Conservation (phyloP, 768 basidiomycete genomes). For the Lanmaoa rubissima region DNA sequence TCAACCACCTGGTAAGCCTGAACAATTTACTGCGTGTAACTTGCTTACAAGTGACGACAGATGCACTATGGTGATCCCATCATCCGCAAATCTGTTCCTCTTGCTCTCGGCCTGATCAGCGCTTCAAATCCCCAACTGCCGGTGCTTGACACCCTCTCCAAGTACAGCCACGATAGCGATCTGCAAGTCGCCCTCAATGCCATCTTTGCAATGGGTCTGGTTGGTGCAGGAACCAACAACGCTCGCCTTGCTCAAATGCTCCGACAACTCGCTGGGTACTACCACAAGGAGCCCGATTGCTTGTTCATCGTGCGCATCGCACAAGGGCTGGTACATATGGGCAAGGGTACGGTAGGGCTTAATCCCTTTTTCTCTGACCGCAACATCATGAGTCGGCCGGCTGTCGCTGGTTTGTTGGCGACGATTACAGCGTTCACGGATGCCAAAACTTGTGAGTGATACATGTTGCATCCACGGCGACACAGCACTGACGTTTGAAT, state of each 20-base stretch:
- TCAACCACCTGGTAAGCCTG: slow-evolving; percentile 86
- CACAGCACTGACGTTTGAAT: slow-evolving; percentile 1
- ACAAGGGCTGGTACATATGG: slow-evolving; percentile 98
- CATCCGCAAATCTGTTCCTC: slow-evolving; percentile 89
- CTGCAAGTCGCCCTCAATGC: slow-evolving; percentile 95
- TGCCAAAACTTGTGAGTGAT: slow-evolving; percentile 81
- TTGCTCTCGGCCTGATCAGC: slow-evolving; percentile 92
- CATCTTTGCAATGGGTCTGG: slow-evolving; percentile 97
- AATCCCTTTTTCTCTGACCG: slow-evolving; percentile 97
- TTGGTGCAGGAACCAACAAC: slow-evolving; percentile 99
- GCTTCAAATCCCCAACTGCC: slow-evolving; percentile 94
- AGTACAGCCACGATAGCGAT: slow-evolving; percentile 99
- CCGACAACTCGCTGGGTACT: slow-evolving; percentile 95
- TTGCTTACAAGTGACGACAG: slow-evolving; percentile 41
- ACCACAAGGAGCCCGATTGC: slow-evolving; percentile 95
- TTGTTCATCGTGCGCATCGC: slow-evolving; percentile 95
- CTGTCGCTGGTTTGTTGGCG: slow-evolving; percentile 85
- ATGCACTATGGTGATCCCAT: slow-evolving; percentile 98
- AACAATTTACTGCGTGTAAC: background rate
- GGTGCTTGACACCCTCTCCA: slow-evolving; percentile 95
- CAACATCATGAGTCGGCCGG: slow-evolving; percentile 82
- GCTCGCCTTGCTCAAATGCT: slow-evolving; percentile 98
- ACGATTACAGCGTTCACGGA: slow-evolving; percentile 92
- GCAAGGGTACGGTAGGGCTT: slow-evolving; percentile 95
- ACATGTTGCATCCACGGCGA: background rate